Conservation (phyloP, 257 asterid species). For the Nicotiana sylvestris region DNA sequence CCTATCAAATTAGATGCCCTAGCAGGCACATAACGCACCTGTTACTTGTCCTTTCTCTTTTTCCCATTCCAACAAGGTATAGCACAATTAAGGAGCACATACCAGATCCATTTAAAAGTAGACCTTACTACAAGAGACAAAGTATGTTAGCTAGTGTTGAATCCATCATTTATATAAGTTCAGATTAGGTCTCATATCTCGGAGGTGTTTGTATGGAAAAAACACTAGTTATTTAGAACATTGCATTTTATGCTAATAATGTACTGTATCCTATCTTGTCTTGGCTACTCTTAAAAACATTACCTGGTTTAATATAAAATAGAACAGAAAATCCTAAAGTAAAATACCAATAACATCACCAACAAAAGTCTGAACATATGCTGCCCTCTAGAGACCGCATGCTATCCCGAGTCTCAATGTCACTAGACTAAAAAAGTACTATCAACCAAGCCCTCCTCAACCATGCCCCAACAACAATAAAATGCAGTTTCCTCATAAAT, state of each 20-base stretch:
- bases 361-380: not conserved
- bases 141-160: not conserved
- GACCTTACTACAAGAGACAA: not conserved
- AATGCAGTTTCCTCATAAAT: not conserved
- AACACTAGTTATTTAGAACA: not conserved
- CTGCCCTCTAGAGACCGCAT: not conserved
- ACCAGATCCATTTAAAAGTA: not conserved
- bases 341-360: not conserved
- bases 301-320: not conserved
- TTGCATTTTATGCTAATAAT: not conserved
- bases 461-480: not conserved
- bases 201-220: not conserved
- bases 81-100: not conserved
- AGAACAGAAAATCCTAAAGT: not conserved
- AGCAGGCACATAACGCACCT: not conserved
- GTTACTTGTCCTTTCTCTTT: not conserved
- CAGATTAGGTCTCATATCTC: not conserved
- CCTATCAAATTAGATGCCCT: not conserved
- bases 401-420: not conserved
- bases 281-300: not conserved
- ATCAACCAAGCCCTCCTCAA: not conserved
- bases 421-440: not conserved
- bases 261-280: not conserved
- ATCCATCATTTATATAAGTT: not conserved
- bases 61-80: not conserved